Conservation (phyloP, 345 rosid species). For the Litchi chinensis region DNA sequence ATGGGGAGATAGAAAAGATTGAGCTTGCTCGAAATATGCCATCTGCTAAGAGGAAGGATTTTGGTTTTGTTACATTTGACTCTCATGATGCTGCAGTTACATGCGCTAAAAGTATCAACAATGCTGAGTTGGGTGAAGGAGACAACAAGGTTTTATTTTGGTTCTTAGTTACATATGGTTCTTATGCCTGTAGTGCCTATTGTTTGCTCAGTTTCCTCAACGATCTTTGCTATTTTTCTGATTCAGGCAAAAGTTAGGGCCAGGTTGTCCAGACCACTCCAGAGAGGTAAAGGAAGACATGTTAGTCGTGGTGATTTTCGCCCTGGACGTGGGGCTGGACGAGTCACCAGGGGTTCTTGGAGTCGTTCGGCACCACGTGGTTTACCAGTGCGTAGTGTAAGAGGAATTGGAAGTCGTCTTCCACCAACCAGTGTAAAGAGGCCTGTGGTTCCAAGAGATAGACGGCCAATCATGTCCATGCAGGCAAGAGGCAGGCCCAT, state of each 20-base stretch:
- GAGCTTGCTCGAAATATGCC: slow-evolving; percentile 99
- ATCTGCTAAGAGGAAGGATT: slow-evolving; percentile 94
- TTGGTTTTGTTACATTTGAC: slow-evolving; percentile 95
- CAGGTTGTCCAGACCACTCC: slow-evolving; percentile 91
- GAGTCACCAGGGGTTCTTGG: slow-evolving; percentile 68
- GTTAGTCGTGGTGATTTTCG: slow-evolving; percentile 58
- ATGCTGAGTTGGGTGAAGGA: slow-evolving; percentile 85
- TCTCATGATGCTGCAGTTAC: slow-evolving; percentile 88
- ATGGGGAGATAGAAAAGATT: slow-evolving; percentile 82
- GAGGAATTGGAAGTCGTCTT: slow-evolving; percentile 55
- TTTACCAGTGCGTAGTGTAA: slow-evolving; percentile 41
- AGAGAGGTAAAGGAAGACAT: slow-evolving; percentile 73
- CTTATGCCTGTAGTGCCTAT: neutral
- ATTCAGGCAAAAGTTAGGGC: slow-evolving; percentile 94
- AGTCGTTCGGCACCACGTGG: slow-evolving; percentile 59
- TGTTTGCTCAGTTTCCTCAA: neutral
- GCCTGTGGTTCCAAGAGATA: slow-evolving; percentile 60
- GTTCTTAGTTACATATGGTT: slow-evolving; percentile 9
- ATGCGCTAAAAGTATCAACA: slow-evolving; percentile 92
- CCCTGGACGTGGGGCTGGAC: slow-evolving; percentile 61
- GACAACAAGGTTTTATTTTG: slow-evolving; percentile 61
- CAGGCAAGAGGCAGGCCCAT: slow-evolving; percentile 75
- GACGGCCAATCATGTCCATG: slow-evolving; percentile 66
- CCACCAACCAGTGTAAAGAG: slow-evolving; percentile 62
- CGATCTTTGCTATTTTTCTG: neutral